A percentile compares a stretch with the other conserved stretches of the same genome.
Evolutionary conservation across 306 rosid genomes (phyloP).

Genomic region (Leucaena leucocephala): DNA sequence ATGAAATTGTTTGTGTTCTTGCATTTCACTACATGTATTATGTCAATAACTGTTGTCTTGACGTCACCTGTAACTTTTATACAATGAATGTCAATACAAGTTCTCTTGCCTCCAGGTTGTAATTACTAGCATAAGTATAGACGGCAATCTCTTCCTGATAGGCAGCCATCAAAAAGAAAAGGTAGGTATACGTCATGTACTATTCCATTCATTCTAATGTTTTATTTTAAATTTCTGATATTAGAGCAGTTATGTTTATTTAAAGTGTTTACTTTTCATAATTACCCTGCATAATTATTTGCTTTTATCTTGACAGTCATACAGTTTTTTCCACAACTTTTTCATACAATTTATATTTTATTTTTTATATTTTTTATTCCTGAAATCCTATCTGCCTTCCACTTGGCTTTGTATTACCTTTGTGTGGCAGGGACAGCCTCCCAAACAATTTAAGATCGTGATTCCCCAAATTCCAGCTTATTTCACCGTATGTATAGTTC

Average conservation of each 20-base stretch:
- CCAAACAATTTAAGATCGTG: conserved; percentile 71
- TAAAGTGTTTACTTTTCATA: background rate
- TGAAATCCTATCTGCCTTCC: conserved; percentile 9
- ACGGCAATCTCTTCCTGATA: conserved; percentile 43
- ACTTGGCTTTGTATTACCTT: conserved; percentile 26
- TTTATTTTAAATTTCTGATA: conserved; percentile 12
- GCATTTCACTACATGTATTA: background rate
- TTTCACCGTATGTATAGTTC: conserved; percentile 60
- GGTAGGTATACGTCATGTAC: conserved; percentile 37
- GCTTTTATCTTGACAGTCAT: background rate
- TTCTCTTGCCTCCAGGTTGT: conserved; percentile 58
- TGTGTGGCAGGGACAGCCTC: conserved; percentile 59
- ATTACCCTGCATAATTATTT: background rate
- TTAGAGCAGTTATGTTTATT: background rate
- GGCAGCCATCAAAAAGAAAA: conserved; percentile 42
- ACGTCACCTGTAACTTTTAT: conserved; percentile 1
- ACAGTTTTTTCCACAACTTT: background rate
- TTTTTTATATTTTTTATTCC: background rate
- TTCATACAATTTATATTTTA: background rate
- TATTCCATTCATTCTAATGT: background rate
- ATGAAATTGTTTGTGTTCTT: conserved; percentile 5
- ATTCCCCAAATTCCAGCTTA: conserved; percentile 76
- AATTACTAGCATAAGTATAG: conserved; percentile 67
- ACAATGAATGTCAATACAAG: conserved; percentile 4
- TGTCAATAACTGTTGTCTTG: conserved; percentile 5